Conservation (phyloP, 2,329 filamentous ascomycete genomes). For the Tothia fuscella region DNA sequence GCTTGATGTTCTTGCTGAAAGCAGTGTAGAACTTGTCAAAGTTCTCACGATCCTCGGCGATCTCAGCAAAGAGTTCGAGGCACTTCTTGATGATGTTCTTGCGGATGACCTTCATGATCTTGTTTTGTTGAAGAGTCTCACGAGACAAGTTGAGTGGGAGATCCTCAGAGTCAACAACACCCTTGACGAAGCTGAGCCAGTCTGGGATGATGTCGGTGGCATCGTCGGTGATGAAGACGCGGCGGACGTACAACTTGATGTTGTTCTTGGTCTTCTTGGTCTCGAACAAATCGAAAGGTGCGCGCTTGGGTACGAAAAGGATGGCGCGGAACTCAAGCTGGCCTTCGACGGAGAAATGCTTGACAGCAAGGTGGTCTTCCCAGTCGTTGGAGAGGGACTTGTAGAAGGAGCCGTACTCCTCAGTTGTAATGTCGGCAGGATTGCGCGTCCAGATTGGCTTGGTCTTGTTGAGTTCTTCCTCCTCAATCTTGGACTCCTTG, state of each 20-base stretch:
- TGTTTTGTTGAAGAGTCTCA: constrained; percentile 99
- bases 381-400: constrained; percentile 99
- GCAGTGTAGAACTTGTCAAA: constrained; percentile 99
- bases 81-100: constrained; percentile 99
- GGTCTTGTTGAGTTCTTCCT: constrained; percentile 99
- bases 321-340: constrained; percentile 99
- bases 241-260: constrained; percentile 99
- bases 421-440: constrained; percentile 82
- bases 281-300: constrained; percentile 99
- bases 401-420: constrained; percentile 99
- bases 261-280: constrained; percentile 99
- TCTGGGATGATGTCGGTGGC: constrained; percentile 98
- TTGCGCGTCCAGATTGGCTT: constrained; percentile 99
- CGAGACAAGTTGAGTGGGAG: constrained; percentile 98
- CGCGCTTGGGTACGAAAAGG: constrained; percentile 98
- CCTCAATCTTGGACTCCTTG: constrained; percentile 97
- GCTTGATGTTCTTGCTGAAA: constrained; percentile 99
- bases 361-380: constrained; percentile 98
- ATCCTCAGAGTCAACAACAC: constrained; percentile 99
- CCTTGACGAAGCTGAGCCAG: constrained; percentile 99
- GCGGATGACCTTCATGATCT: constrained; percentile 99
- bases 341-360: constrained; percentile 99
- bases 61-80: constrained; percentile 98
- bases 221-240: constrained; percentile 99
- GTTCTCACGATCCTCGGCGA: constrained; percentile 98